Base-by-base conservation (phyloP, 2,329 filamentous ascomycete genomes). In the Arthrobotrys pseudoclavata region DNA sequence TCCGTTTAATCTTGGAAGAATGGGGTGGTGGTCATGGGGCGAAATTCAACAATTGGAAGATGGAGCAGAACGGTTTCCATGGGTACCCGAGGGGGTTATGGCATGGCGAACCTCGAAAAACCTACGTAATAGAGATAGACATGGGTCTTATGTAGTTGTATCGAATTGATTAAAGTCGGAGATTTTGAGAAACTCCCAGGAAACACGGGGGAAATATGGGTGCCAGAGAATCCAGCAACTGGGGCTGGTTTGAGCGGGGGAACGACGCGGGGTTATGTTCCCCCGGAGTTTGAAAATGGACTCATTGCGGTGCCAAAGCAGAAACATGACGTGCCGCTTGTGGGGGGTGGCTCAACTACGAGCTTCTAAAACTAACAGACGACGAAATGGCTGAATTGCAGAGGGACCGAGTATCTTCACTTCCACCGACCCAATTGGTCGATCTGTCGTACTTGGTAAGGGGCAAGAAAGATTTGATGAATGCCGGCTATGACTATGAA, bases 21-120 rank as follows among this genome's bases (percentile, higher is more conserved):
- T 37, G 52, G 31, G 26, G 2, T 57, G 26, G 26, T 22, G 52
- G 29, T 57, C 52, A 12, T 57, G 29, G 26, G 52, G 52, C 37
- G 52, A 57, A 18, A 7, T 57, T 20, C 26, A 13, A 37, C 29
- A 29, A 1, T 22, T 57, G 29, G 29, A 37, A 10, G 29, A 57
- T 22, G 52, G 52, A 10, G 13, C 29, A 9, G 52, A 57, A 0
- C 26, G 52, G n/a, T 57, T 57, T 13, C 29, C 52, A 1, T 57
- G 52, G 52, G 15, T 57, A 0, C 52, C 52, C 1, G 29, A 20
- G 2, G 52, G 52, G 18, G 52, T 29, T 3, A 22, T 57, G n/a
- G 52, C 52, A 18, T 57, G 26, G 26, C 26, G 52, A 13, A 7
- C 37, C 18, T 3, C 6, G 18, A 57, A 13, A 7, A 13, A 13